Evolutionary conservation across 2,329 filamentous ascomycete species (phyloP).

Genomic region (Penicillium palitans): DNA sequence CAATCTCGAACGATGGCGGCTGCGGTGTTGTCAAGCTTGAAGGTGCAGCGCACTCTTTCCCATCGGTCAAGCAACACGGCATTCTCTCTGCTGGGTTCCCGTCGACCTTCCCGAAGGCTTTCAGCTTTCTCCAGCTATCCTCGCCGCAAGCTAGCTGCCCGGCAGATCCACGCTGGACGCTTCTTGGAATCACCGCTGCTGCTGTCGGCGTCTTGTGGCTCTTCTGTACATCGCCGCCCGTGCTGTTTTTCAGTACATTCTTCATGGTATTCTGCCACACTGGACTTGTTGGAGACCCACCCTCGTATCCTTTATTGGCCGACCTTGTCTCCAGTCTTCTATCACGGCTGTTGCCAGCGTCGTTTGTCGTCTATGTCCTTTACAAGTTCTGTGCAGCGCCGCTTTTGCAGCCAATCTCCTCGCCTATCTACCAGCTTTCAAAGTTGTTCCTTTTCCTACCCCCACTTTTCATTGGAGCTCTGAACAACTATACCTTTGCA

Average conservation of each 20-base stretch:
- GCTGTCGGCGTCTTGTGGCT: conserved; percentile 78
- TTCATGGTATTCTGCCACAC: conserved; percentile 84
- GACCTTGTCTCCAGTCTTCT: conserved; percentile 74
- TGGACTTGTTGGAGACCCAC: conserved; percentile 84
- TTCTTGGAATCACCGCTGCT: conserved; percentile 76
- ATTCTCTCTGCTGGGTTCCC: conserved; percentile 77
- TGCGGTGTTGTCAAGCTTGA: conserved; percentile 78
- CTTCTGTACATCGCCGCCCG: conserved; percentile 72
- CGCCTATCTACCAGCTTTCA: conserved; percentile 65
- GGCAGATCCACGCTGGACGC: conserved; percentile 77
- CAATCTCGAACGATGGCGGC: conserved; percentile 72
- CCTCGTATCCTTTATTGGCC: conserved; percentile 65
- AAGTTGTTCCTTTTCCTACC: conserved; percentile 90
- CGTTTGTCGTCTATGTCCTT: conserved; percentile 83
- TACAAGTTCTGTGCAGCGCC: conserved; percentile 79
- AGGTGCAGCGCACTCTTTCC: conserved; percentile 66
- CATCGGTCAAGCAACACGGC: conserved; percentile 66
- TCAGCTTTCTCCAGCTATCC: conserved; percentile 68
- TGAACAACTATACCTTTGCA: conserved; percentile 94
- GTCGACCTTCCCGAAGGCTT: conserved; percentile 86
- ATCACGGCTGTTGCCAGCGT: conserved; percentile 80
- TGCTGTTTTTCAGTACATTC: conserved; percentile 86
- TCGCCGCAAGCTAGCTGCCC: conserved; percentile 61
- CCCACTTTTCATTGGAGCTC: conserved; percentile 81
- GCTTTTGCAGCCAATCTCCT: conserved; percentile 68